Percentiles rank a stretch among this genome's conserved stretches.
phyloP scores from a whole-genome alignment of 176 grass and related monocot genomes.

The Thinopyrum elongatum region DNA sequence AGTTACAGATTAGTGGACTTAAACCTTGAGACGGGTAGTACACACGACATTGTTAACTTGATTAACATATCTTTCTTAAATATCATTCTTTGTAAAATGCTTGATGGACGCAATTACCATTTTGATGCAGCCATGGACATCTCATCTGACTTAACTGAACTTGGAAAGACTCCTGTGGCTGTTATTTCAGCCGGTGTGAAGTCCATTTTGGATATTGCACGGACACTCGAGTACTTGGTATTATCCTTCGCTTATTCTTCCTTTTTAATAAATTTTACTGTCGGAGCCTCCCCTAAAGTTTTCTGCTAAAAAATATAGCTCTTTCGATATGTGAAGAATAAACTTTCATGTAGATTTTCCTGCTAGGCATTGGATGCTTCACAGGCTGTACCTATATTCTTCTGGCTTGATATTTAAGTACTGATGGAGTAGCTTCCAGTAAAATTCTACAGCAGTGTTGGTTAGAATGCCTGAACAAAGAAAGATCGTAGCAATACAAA shows the following conservation, averaged over 20 bases:
- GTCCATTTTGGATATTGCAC: constrained; percentile 93
- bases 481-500: neutral
- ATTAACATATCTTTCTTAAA: neutral
- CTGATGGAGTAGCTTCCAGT: neutral
- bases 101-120: neutral
- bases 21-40: neutral
- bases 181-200: constrained; percentile 93
- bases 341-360: constrained; percentile 4
- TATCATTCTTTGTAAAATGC: neutral
- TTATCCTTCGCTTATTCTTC: neutral
- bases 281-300: neutral
- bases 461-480: neutral
- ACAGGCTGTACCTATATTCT: neutral
- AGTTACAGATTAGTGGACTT: neutral
- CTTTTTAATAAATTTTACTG: neutral
- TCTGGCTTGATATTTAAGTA: neutral
- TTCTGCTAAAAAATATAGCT: neutral
- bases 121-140: constrained; percentile 87
- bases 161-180: constrained; percentile 82
- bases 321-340: neutral
- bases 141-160: constrained; percentile 93
- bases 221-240: constrained; percentile 95
- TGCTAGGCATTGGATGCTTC: neutral
- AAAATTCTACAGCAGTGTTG: constrained; percentile 1
- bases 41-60: neutral